phyloP scores from a whole-genome alignment of 345 rosid genomes.

The Atalantia buxifolia region DNA sequence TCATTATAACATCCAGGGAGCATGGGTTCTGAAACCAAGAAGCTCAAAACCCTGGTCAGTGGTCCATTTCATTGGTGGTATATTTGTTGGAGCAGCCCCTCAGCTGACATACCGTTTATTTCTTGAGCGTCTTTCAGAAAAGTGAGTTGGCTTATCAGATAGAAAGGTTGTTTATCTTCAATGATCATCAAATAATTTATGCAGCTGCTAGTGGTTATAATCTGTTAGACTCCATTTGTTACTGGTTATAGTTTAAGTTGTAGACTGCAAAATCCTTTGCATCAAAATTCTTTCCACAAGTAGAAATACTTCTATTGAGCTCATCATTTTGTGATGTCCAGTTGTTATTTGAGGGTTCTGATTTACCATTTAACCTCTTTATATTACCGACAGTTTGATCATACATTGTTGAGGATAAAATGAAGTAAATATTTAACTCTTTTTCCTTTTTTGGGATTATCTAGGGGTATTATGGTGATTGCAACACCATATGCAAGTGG shows the following conservation, averaged over 20 bases:
- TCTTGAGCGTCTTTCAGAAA: constrained; percentile 89
- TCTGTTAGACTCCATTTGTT: background rate
- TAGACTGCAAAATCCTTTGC: background rate
- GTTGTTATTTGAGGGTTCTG: background rate
- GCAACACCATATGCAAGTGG: constrained; percentile 98
- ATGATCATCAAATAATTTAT: background rate
- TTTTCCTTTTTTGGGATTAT: constrained; percentile 13
- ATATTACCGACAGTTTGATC: background rate
- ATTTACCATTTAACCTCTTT: background rate
- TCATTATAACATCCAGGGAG: constrained; percentile 51
- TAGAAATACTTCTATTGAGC: background rate
- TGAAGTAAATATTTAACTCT: constrained; percentile 11
- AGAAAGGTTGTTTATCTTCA: background rate
- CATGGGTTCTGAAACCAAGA: constrained; percentile 92
- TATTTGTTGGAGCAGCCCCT: constrained; percentile 99
- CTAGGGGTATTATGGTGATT: constrained; percentile 88
- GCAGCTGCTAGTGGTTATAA: background rate
- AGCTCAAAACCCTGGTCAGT: constrained; percentile 61
- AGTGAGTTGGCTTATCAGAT: constrained; percentile 39
- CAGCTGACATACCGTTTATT: constrained; percentile 92
- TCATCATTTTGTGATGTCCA: background rate
- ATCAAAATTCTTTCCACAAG: background rate
- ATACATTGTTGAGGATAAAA: background rate
- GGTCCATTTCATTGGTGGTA: constrained; percentile 90
- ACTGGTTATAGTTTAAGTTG: background rate